Evolutionary conservation across 164 flowering plant genomes (phyloP).

Genomic region (Nelumbo lutea): DNA sequence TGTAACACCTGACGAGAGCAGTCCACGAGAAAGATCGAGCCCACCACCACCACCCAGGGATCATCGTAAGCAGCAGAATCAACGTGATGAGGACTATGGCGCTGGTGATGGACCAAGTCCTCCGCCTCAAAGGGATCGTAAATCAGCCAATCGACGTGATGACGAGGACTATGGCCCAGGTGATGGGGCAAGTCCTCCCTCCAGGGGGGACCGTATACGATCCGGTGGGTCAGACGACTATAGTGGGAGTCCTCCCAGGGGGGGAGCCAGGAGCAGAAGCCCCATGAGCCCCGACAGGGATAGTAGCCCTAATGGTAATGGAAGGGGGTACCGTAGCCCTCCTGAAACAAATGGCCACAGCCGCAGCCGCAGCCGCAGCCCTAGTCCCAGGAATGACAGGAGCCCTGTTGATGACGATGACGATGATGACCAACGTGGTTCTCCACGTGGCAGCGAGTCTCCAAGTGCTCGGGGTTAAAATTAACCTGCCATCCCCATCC

Average conservation of each 20-base stretch:
- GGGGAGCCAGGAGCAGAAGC: constrained; percentile 38
- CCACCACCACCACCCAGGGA: constrained; percentile 25
- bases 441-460: constrained; percentile 38
- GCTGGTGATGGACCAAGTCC: too few species aligned
- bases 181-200: too few species aligned
- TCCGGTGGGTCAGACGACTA: constrained; percentile 49
- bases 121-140: too few species aligned
- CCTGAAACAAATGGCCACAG: constrained; percentile 40
- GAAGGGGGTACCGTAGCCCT: constrained; percentile 30
- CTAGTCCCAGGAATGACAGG: constrained; percentile 33
- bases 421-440: constrained; percentile 22
- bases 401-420: constrained; percentile 48
- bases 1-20: constrained; percentile 45
- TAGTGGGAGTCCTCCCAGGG: constrained; percentile 52
- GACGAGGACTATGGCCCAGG: too few species aligned
- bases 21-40: constrained; percentile 41
- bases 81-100: constrained; percentile 7
- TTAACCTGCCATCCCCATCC: neutral
- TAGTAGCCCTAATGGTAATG: constrained; percentile 16
- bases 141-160: too few species aligned
- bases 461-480: constrained; percentile 9
- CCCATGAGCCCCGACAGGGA: constrained; percentile 27
- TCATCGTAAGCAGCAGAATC: constrained; percentile 20
- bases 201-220: too few species aligned
- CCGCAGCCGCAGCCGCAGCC: constrained; percentile 32